Evolutionary conservation across 2,329 filamentous ascomycete genomes (phyloP), one percentile per base, ranked within the genome.

Genomic region (Diatrype stigma): DNA sequence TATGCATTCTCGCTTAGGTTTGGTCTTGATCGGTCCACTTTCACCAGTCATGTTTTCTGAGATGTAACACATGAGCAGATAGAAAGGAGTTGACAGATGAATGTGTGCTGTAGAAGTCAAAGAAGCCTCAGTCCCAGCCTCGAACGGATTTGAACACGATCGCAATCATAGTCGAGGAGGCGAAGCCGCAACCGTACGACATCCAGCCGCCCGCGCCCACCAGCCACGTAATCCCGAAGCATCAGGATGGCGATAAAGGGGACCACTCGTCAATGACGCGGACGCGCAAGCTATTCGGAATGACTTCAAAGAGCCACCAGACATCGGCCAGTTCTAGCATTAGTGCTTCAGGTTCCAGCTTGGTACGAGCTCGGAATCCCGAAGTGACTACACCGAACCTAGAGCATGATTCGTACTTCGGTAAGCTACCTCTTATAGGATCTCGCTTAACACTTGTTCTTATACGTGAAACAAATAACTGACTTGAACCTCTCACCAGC

Each of bases 341-440:
- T 52, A 75, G 67, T 47, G 63, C 68, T n/a, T 64, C 70, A 10
- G 76, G 73, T 53, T 76, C 73, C 26, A 69, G 72, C 10, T 59
- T 73, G 5, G 61, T 75, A 35, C 66, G 63, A n/a, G 70, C 69
- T 16, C 57, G 57, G 22, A 71, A 69, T 4, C 69, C 68, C 2
- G 62, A 64, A 17, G n/a, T n/a, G n/a, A 54, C 56, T 6, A 68
- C 65, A 1, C 67, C 68, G 16, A 49, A 49, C 2, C 57, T 62
- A 6, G 60, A 59, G 28, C 46, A 42, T 32, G 51, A 52, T 49
- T 8, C 12, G 40, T 55, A 17, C 21, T 16, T 50, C 11, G 10
- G 22, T 28, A 46, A 45, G 26, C 42, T 45, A 17, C 34, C 34
- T 37, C 34, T 37, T 16, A 17, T 6, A 10, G 26, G 26, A 5